A percentile compares a stretch with the other conserved stretches of the same genome.
Conservation (phyloP, 345 rosid species). For the Salix suchowensis region DNA sequence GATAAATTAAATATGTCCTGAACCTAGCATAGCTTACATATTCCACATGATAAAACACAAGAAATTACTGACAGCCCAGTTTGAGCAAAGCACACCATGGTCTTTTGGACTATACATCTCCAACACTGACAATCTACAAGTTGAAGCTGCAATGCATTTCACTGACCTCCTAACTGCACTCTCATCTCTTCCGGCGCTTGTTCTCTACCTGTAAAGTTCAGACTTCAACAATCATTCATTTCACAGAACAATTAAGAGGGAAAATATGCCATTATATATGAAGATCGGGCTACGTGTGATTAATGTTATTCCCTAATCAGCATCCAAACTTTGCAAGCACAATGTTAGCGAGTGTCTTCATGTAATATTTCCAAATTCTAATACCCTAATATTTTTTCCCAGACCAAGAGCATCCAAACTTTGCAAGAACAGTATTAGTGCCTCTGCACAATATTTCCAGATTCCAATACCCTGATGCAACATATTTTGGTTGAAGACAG, state of each 20-base stretch:
- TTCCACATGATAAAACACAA: constrained; percentile 1
- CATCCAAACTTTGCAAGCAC: background rate
- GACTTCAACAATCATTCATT: background rate
- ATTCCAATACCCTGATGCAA: no score
- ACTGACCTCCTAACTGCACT: background rate
- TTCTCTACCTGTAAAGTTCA: constrained; percentile 48
- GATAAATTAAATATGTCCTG: constrained; percentile 1
- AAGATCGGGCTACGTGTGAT: background rate
- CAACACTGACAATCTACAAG: constrained; percentile 29
- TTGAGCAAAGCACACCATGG: constrained; percentile 23
- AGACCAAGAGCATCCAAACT: no score
- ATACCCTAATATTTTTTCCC: no score
- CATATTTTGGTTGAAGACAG: background rate
- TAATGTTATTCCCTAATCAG: background rate
- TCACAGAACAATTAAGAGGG: background rate
- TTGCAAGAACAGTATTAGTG: no score
- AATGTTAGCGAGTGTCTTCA: no score
- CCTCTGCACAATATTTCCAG: no score
- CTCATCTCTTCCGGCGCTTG: constrained; percentile 60
- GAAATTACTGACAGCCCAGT: constrained; percentile 19
- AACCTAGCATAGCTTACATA: background rate
- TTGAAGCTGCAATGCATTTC: constrained; percentile 19
- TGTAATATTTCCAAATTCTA: no score
- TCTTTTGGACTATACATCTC: constrained; percentile 42
- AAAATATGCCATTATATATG: background rate